Base-by-base conservation (phyloP, 2,329 filamentous ascomycete genomes). In the Colletotrichum acutatum region DNA sequence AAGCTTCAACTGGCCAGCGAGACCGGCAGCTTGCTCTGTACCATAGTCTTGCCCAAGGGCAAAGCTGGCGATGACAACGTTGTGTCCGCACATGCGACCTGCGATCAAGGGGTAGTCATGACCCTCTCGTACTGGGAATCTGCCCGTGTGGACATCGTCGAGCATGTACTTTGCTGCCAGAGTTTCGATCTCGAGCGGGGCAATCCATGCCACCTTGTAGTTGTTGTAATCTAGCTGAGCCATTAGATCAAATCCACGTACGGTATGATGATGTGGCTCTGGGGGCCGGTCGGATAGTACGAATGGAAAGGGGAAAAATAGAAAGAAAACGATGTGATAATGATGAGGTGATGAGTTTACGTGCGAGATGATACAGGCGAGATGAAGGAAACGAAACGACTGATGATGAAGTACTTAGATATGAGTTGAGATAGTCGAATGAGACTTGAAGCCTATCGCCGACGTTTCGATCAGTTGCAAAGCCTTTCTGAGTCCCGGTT, bases 121-220 rank as follows among this genome's bases (percentile, higher is more conserved):
- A 0, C 83, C 82, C 1, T 75, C 77, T 12, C 66, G 26, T 0
- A 79, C 54, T 0, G 77, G 68, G 69, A 84, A 85, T 1, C 68
- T 64, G 5, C 82, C 82, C 0, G n/a, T 0, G 46, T 84, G 81
- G 24, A 54, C 52, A 0, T 80, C 68, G 16, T 84, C 82, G 22
- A 84, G 71, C 76, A 84, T 76, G 34, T 76, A 73, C 24, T 79
- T 63, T 11, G 83, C 83, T 34, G 82, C 82, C 46, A 61, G 74
- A 6, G 80, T 81, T 72, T 85, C 82, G 8, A 84, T 82, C 26
- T 80, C 76, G 0, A 84, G 77, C 0, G 81, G 82, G 0, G 82
- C 80, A 30, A 85, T 79, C 82, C 81, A 84, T 68, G 77, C 80
- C 1, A 84, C 76, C 0, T 77, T 79, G 34, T 84, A 84, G 2